Base-by-base conservation (phyloP, 305 asterid species). In the Caryopteris hybrid region DNA sequence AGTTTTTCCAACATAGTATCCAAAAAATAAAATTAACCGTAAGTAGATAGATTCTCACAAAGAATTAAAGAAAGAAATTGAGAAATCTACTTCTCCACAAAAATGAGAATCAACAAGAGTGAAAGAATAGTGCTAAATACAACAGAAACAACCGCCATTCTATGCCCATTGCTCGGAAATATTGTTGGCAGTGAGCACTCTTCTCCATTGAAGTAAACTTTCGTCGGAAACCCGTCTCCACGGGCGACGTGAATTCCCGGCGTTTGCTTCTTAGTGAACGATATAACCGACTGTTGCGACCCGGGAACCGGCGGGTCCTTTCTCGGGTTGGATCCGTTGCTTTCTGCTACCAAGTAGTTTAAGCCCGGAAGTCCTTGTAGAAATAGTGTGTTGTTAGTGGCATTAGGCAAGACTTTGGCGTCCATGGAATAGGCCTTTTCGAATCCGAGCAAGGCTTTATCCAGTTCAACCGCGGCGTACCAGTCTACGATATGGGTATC, bases 241-340 rank as follows among this genome's bases (percentile, higher is more conserved):
- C 53, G 68, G 0, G 69, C 83, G 62, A 90, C 85, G 0, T 75
- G 18, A 4, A 90, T 79, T 14, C 77, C 84, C 7, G 84, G 88
- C 2, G 82, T 83, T 16, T 74, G 51, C 71, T 83, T 84, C 84
- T 88, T 90, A 11, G 80, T 80, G 57, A 90, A 90, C 5, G 87
- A 85, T 58, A 90, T 79, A 13, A 90, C 83, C 3, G 96, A 79
- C 46, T 88, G 97, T 48, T 80, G 85, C 0, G 84, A 74, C 2
- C 97, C 97, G 2, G 97, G 97, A 45, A 86, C 79, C 2, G 74
- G 88, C 1, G 88, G 88, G 73, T 90, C 87, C 59, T 71, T 90
- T 63, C 52, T 78, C 22, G 95, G 92, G 59, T 86, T 83, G 0
- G 82, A 66, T 13, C 86, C 89, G 16, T 81, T 75, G 9, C 69